phyloP scores from a whole-genome alignment of 2,329 filamentous ascomycete genomes.

The Xylaria multiplex region DNA sequence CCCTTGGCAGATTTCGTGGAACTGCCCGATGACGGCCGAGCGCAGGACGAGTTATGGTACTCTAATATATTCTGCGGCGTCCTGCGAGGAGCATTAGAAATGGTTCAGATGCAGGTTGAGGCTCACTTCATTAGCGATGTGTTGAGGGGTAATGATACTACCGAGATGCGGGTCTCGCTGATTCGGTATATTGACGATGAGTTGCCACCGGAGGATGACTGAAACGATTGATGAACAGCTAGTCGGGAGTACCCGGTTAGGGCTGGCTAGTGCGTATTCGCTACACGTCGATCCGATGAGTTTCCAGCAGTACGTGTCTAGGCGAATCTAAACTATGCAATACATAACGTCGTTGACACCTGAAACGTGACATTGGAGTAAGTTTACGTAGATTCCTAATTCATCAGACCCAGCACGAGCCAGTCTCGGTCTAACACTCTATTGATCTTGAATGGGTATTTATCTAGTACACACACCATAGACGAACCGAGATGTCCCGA shows the following conservation, averaged over 20 bases:
- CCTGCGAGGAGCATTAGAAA: constrained; percentile 88
- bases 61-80: constrained; percentile 97
- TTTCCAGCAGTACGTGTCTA: not conserved
- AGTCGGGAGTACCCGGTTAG: too few relatives aligned
- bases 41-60: constrained; percentile 98
- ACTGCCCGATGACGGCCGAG: constrained; percentile 91
- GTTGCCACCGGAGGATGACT: constrained; percentile 95
- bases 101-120: constrained; percentile 99
- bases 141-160: constrained; percentile 91
- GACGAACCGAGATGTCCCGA: too few relatives aligned
- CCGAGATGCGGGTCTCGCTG: constrained; percentile 93
- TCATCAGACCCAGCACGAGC: not conserved
- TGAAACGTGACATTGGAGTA: not conserved
- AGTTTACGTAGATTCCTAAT: not conserved
- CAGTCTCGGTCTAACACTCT: not conserved
- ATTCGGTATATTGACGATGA: constrained; percentile 97
- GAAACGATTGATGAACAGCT: constrained; percentile 42
- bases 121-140: constrained; percentile 96
- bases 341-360: not conserved
- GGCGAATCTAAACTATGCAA: not conserved
- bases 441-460: not conserved
- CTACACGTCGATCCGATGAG: constrained; percentile 2
- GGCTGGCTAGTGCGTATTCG: not conserved
- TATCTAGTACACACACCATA: not conserved
- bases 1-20: constrained; percentile 97